Conservation (phyloP, 192 early-diverging fungal species). For the Backusella circina region DNA sequence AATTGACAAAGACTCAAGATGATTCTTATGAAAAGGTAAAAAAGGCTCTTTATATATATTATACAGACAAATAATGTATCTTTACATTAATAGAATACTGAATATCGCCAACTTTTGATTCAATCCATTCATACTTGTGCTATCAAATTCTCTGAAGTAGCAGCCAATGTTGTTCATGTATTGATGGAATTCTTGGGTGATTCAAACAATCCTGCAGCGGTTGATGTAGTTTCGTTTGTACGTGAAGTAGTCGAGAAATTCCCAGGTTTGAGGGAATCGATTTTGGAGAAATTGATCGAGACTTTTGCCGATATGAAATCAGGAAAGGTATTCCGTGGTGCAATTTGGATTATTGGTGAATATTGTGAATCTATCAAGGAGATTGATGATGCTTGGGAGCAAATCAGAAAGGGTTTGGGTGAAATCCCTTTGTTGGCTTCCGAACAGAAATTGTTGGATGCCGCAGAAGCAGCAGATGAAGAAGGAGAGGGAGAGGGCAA, state of each 20-base stretch:
- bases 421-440: conserved; percentile 93
- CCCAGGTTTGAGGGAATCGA: conserved; percentile 79
- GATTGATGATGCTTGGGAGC: conserved; percentile 82
- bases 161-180: conserved; percentile 93
- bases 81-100: conserved; percentile 64
- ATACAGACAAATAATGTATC: neutral
- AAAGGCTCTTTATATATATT: too few relatives aligned
- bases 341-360: conserved; percentile 98
- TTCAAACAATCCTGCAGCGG: conserved; percentile 81
- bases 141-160: conserved; percentile 93
- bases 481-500: conserved; percentile 20
- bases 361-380: conserved; percentile 74
- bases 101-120: conserved; percentile 94
- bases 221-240: conserved; percentile 96
- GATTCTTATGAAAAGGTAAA: conserved; percentile 85
- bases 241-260: conserved; percentile 98
- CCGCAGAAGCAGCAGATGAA: conserved; percentile 54
- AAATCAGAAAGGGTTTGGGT: conserved; percentile 80
- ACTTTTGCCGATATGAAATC: conserved; percentile 89
- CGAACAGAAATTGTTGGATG: conserved; percentile 83
- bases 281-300: conserved; percentile 76
- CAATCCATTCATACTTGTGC: conserved; percentile 96
- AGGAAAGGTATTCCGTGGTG: conserved; percentile 91
- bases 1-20: conserved; percentile 89
- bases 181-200: conserved; percentile 95